phyloP scores from a whole-genome alignment of 129 eudicot species.

The sunflower (Helianthus annuus) region HanXRQr2.0-SUNRISE NC_035434.2:60403337-60403836 shows the following conservation, averaged over 20 bases:
- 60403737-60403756: slow-evolving; percentile 36
- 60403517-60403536: too few species aligned
- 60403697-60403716: slow-evolving; percentile 36
- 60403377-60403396: too few species aligned
- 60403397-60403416: too few species aligned
- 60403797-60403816: slow-evolving; percentile 14
- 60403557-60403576: too few species aligned
- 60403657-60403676: background rate
- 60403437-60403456: background rate
- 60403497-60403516: too few species aligned
- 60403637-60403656: slow-evolving; percentile 1
- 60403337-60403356: too few species aligned
- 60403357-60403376: too few species aligned
- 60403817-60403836: background rate
- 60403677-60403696: background rate
- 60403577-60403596: background rate
- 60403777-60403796: slow-evolving; percentile 25
- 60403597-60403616: background rate
- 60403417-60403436: too few species aligned
- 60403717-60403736: slow-evolving; percentile 37
- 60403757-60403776: slow-evolving; percentile 35
- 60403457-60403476: too few species aligned
- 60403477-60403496: too few species aligned
- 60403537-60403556: too few species aligned
- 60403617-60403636: background rate